Base-by-base conservation (phyloP, 2,329 filamentous ascomycete genomes). In the Rhytidhysteron rufulum region DNA sequence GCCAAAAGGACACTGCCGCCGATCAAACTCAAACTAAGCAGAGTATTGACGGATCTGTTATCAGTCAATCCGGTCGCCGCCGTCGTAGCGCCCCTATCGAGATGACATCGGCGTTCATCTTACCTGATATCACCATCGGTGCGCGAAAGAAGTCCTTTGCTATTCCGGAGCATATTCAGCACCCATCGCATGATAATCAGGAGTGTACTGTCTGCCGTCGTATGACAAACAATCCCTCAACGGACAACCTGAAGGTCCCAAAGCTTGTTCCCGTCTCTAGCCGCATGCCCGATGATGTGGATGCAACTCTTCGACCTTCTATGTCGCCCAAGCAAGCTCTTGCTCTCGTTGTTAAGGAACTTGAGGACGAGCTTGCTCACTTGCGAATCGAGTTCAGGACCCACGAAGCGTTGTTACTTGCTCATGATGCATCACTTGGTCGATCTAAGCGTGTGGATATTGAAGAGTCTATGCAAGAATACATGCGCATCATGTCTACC, bases 361-460 rank as follows among this genome's bases (percentile, higher is more conserved):
- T 94, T 3, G 75, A 87, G 51, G 88, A 94, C 58, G 89, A 95
- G 62, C 77, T 90, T 32, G 75, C 77, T 10, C 86, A 94, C 59
- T 68, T 94, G 39, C 85, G 86, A 63, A 74, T 85, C 50, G 76
- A 84, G 53, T 75, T 88, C 63, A 80, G 81, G 48, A 70, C 70
- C 17, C 78, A 82, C 41, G 84, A 93, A 32, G 53, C 51, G n/a
- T 61, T 60, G 35, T 37, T 45, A n/a, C 37, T 17, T 18, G 31
- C 20, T 6, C 41, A 39, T 15, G 45, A 48, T 64, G 78, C 83
- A 37, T 75, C 80, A 1, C 60, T 86, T 17, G 80, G 80, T 40
- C 81, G 79, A 48, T 77, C 80, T 24, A 78, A 82, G 52, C 78
- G 86, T 44, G 77, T 81, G 45, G 66, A 69, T 4, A 63, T 89